Base-by-base conservation (phyloP, 805 yeast genomes). In the Lipomyces orientalis region DNA sequence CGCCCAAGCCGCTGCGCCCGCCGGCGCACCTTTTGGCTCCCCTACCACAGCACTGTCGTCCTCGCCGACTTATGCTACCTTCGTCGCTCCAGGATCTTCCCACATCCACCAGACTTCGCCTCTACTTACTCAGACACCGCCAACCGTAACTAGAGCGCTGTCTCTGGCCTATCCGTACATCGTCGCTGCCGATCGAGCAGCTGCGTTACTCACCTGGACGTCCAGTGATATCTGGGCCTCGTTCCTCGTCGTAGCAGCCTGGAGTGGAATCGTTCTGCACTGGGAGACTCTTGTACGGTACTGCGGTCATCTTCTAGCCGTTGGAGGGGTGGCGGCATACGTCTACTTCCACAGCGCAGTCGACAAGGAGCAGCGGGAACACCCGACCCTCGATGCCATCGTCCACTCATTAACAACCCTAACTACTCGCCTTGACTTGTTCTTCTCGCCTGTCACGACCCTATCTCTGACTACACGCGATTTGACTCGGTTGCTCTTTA, bases 121-220 rank as follows among this genome's bases (percentile, higher is more conserved):
- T 70, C 82, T 95, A 61, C 83, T 95, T 71, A 83, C 92, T 51
- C 87, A 92, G 31, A 95, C 99, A 0, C 98, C 98, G 1, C 95
- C 97, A 1, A 86, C 93, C 0, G 91, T 94, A 14, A 88, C 97
- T 37, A 90, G 91, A 73, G 91, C 95, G 2, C 82, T 94, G 61
- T 86, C 93, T 52, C 84, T 87, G 68, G 87, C 97, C 9, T 93
- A 94, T 76, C 98, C 98, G 1, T 91, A 91, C 76, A 81, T 94
- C 55, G 83, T 90, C 52, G 85, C 90, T 0, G 86, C 88, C 9
- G 92, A 93, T 77, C 87, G 88, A 71, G 70, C 86, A 1, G 81
- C 93, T 64, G 88, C 91, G 55, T 82, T 93, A 52, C 78, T 91
- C 49, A 93, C 98, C 0, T 94, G 99, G 99, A 90, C 98, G 1